Evolutionary conservation across 768 basidiomycete species (phyloP), one percentile per base, ranked within the genome.

Genomic region (Kwoniella botswanensis): DNA sequence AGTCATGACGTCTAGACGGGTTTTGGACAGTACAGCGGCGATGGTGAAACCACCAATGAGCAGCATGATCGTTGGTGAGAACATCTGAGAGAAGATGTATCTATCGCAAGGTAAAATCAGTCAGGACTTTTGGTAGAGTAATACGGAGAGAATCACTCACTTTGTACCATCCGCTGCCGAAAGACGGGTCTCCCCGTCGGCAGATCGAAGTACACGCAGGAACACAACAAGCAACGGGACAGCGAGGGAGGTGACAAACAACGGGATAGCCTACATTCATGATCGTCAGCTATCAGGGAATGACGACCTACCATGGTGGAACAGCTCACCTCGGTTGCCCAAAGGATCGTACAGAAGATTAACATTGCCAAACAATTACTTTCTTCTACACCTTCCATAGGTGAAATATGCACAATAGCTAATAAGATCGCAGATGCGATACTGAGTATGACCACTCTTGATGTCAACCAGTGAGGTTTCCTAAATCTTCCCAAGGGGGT

Each of bases 11-110:
- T 98, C 97, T 71, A 98, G 93, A 73, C 92, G 92, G 5, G 95
- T 95, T 86, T 98, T 98, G 85, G 91, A 92, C 24, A 99, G 85
- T 0, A 95, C 97, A 11, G 95, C 94, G 0, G 97, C 94, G 73
- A 98, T 96, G 10, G 96, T 98, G 87, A 98, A 96, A 41, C 97
- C 96, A 11, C 94, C 94, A 74, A 96, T 93, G 61, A 98, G 90
- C 44, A 99, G 91, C 93, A 98, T 96, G 84, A 99, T 97, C 0
- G 95, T 99, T 0, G 94, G 93, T 0, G 92, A 92, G 84, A 99
- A 98, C 94, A 98, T 98, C 60, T 89, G 87, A 0, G 93, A 92
- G 83, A 98, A 98, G 67, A 98, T 88, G 82, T 88, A 93, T 85
- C 93, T 96, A 73, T n/a, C 24, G 50, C 42, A 13, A 43, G 41